phyloP scores from a whole-genome alignment of 73 alveolate species.

The Paramecium octaurelia region DNA sequence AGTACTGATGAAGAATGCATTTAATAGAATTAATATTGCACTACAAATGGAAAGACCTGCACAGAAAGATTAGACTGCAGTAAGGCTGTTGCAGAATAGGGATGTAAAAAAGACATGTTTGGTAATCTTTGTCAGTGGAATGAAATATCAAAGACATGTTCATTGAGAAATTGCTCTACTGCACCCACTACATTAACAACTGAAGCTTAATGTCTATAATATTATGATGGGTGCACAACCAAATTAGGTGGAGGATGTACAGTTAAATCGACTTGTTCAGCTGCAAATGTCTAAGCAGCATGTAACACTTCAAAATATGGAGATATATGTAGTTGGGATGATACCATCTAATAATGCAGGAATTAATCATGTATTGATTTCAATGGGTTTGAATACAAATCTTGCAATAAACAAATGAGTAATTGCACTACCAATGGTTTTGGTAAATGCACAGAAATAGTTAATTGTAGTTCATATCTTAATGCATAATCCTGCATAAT shows the following conservation, averaged over 20 bases:
- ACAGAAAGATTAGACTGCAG: neutral
- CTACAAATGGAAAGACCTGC: neutral
- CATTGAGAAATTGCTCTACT: neutral
- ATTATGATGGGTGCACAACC: neutral
- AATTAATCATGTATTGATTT: neutral
- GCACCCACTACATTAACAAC: neutral
- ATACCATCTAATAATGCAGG: neutral
- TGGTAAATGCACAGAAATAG: neutral
- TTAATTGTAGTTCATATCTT: neutral
- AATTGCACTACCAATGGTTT: neutral
- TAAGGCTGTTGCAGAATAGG: neutral
- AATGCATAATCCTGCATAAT: neutral
- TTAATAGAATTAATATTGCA: neutral
- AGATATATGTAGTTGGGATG: conserved; percentile 26
- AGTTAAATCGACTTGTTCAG: neutral
- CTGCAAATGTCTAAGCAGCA: conserved; percentile 1
- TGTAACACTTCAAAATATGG: neutral
- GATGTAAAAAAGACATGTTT: neutral
- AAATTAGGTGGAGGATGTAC: conserved; percentile 28
- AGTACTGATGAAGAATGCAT: neutral
- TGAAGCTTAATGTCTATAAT: neutral
- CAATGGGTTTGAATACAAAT: neutral
- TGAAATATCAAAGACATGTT: neutral
- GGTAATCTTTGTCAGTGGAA: conserved; percentile 13
- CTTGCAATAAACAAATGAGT: neutral